Evolutionary conservation across 2,329 filamentous ascomycete species (phyloP), one percentile per base, ranked within the genome.

Genomic region (Furcasterigmium furcatum): DNA sequence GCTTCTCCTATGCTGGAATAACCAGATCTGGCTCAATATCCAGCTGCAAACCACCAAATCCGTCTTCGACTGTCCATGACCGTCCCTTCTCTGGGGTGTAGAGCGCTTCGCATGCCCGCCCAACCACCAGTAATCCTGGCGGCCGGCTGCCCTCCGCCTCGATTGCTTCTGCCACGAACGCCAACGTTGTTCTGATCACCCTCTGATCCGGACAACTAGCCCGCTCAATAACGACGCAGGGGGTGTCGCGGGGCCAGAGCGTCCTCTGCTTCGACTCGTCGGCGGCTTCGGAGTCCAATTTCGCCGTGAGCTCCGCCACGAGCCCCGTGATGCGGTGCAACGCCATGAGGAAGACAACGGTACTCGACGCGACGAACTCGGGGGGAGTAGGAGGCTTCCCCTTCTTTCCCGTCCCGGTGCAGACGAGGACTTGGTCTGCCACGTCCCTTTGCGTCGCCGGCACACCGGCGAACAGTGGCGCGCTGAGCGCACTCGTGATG

Each of bases 181-280:
- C 78, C 20, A 99, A 68, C 1, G 90, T 96, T 2, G 91, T 94
- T 46, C 94, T 77, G 22, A 99, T 91, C 14, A 99, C 88, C 41
- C 92, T 77, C 70, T 99, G 94, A 61, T 99, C 94, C 0, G 90
- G 87, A 61, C 94, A 99, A 50, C 88, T 95, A 6, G 94, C 94
- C 29, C 94, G 79, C 67, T 99, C 94, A 45, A 99, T 79, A 10
- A 99, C 91, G 1, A 92, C 91, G 58, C 92, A 96, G 0, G 92
- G 91, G 1, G 91, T 94, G n/a, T 71, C 66, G 27, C 66, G 67
- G 0, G 92, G 92, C 84, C 90, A 96, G 2, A 82, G 58, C 3
- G 49, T 53, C 45, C 72, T 64, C 21, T 50, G 51, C 55, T 55
- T 71, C 16, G 50, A 65, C 51, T 55, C 58, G n/a, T n/a, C n/a